Conservation (phyloP, 169 alveolate genomes). For the Haemoproteus tartakovskyi region DNA sequence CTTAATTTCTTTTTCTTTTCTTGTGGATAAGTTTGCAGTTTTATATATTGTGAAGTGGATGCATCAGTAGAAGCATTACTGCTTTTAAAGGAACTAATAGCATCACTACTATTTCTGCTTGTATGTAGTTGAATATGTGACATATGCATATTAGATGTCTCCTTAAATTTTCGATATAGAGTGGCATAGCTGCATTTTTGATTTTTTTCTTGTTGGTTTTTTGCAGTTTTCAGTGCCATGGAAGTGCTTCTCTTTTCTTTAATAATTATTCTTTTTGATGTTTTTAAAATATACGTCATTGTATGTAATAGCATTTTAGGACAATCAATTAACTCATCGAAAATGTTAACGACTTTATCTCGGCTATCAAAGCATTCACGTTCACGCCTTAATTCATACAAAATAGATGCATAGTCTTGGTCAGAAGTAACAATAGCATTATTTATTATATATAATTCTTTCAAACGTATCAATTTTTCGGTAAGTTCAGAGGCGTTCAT, state of each 20-base stretch:
- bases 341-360: slow-evolving; percentile 51
- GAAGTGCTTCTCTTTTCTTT: slow-evolving; percentile 30
- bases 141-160: too few species aligned
- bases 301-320: slow-evolving; percentile 43
- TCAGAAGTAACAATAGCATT: slow-evolving; percentile 42
- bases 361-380: slow-evolving; percentile 56
- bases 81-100: too few species aligned
- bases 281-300: slow-evolving; percentile 36
- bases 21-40: too few species aligned
- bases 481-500: slow-evolving; percentile 18
- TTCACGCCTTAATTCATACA: slow-evolving; percentile 28
- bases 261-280: slow-evolving; percentile 22
- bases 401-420: slow-evolving; percentile 51
- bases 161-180: too few species aligned
- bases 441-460: slow-evolving; percentile 37
- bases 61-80: too few species aligned
- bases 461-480: slow-evolving; percentile 26
- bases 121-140: too few species aligned
- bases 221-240: too few species aligned
- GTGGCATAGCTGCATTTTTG: too few species aligned
- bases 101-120: too few species aligned
- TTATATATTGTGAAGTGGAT: too few species aligned
- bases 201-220: too few species aligned
- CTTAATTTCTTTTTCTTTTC: too few species aligned
- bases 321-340: slow-evolving; percentile 59